Base-by-base conservation (phyloP, 768 basidiomycete species). In the Mycena rosella region DNA sequence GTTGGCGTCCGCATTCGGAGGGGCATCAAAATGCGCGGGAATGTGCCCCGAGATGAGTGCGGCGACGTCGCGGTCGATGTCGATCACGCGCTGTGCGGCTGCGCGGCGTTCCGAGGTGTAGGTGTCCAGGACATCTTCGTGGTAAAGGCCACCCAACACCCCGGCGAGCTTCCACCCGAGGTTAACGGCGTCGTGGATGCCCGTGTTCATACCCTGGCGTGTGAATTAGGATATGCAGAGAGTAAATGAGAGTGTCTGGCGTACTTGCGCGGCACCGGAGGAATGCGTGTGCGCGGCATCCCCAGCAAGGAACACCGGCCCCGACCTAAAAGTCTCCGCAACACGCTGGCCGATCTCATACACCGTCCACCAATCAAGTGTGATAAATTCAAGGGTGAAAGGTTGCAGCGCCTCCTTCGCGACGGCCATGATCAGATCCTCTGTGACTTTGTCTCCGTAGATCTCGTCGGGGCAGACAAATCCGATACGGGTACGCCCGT, bases 301-400 rank as follows among this genome's bases (percentile, higher is more conserved):
- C 11, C 63, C 63, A 22, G 63, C 63, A 6, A 65, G 54, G 32
- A 65, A 56, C 44, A 65, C 63, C 22, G 47, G 51, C 18, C 61
- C 61, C 9, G 27, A 18, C 45, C 52, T 44, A 38, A 56, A 65
- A 3, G 63, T 56, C 17, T 47, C 42, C 20, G 63, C 56, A 8
- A 65, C 42, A 11, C 63, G 63, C 24, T 65, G 63, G 13, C 63
- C 63, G 26, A 65, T 65, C 24, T 58, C 66, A 32, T 71, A 71
- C 5, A 71, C 60, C 8, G 70, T 71, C 52, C 67, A 68, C 70
- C 70, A 71, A 14, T 71, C 70, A n/a, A 71, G 44, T 26, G 20
- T 59, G 27, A 59, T 22, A 22, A 71, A 71, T 38, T 71, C 70
- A 5, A 71, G 66, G 18, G 51, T 45, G 48, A 71, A 71, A 15